These are phyloP conservation scores for Hamamelis virginiana DNA, from an alignment of 164 flowering plant genomes.

Conservation along the genomic window DNA sequence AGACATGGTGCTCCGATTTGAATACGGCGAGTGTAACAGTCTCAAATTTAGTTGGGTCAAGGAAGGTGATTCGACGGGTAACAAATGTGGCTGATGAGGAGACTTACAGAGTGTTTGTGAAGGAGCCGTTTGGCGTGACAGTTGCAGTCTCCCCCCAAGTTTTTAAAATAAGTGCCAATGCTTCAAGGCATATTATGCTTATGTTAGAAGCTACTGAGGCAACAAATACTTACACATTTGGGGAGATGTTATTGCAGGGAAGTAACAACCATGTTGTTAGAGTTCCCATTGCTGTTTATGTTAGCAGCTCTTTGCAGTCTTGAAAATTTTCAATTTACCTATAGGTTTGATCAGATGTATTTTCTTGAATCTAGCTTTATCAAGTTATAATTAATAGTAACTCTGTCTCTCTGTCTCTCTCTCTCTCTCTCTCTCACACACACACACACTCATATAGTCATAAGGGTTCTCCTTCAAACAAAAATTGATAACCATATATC, in stretches of 20 bases:
- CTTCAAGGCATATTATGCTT: slow-evolving; percentile 30
- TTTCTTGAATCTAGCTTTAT: too few species aligned
- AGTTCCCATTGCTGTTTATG: slow-evolving; percentile 48
- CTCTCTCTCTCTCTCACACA: too few species aligned
- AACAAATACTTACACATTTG: slow-evolving; percentile 45
- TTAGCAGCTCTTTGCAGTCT: slow-evolving; percentile 26
- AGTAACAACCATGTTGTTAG: slow-evolving; percentile 38
- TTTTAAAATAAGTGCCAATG: slow-evolving; percentile 31
- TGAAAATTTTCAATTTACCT: slow-evolving; percentile 2
- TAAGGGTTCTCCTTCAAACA: too few species aligned
- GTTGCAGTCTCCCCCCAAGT: slow-evolving; percentile 31
- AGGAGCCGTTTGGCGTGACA: slow-evolving; percentile 44
- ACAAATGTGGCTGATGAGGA: slow-evolving; percentile 43
- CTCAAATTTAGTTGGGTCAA: slow-evolving; percentile 50
- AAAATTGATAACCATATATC: too few species aligned
- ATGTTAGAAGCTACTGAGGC: slow-evolving; percentile 36
- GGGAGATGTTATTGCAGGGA: slow-evolving; percentile 48
- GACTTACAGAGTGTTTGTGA: slow-evolving; percentile 35
- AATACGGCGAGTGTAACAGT: slow-evolving; percentile 49
- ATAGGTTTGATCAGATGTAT: too few species aligned
- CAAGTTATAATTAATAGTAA: too few species aligned
- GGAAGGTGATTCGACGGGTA: slow-evolving; percentile 40
- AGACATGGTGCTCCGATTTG: slow-evolving; percentile 54
- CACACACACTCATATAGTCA: too few species aligned
- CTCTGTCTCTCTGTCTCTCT: too few species aligned